Percentiles rank a stretch among this genome's conserved stretches.
Evolutionary conservation across 73 alveolate genomes (phyloP).

Genomic region (Effrenium voratum): DNA sequence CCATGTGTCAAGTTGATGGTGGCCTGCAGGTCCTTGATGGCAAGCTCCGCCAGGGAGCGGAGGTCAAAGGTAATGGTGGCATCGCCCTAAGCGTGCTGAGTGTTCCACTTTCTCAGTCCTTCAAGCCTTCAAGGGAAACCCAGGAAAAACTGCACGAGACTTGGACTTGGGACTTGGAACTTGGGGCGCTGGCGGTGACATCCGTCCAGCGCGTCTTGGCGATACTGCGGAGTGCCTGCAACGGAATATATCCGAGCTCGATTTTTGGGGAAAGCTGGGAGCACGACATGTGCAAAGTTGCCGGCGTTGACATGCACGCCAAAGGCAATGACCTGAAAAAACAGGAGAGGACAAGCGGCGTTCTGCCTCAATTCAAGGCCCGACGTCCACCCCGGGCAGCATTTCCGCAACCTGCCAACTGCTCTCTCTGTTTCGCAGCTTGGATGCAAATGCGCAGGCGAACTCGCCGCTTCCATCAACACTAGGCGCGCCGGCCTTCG

Average conservation of each 20-base stretch:
- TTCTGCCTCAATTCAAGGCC: neutral
- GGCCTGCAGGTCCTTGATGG: constrained; percentile 20
- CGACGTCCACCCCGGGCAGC: constrained; percentile 76
- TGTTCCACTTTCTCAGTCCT: neutral
- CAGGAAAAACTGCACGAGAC: neutral
- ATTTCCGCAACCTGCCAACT: constrained; percentile 57
- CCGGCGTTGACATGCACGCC: constrained; percentile 72
- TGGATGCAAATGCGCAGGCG: neutral
- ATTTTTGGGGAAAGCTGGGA: neutral
- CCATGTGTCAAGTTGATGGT: no score
- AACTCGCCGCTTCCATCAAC: neutral
- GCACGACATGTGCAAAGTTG: constrained; percentile 43
- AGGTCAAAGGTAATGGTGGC: constrained; percentile 19
- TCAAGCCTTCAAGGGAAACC: neutral
- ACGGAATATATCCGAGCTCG: neutral
- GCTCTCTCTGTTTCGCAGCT: neutral
- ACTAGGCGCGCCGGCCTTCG: constrained; percentile 16
- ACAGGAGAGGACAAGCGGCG: neutral
- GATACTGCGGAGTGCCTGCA: constrained; percentile 73
- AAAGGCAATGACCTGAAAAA: constrained; percentile 53
- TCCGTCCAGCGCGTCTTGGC: constrained; percentile 82
- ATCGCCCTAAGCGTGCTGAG: constrained; percentile 2
- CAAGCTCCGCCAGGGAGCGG: neutral
- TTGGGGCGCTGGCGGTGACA: constrained; percentile 27
- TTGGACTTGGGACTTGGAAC: no score